Base-by-base conservation (phyloP, 2,329 filamentous ascomycete species). In the Apiospora malaysiana region DNA sequence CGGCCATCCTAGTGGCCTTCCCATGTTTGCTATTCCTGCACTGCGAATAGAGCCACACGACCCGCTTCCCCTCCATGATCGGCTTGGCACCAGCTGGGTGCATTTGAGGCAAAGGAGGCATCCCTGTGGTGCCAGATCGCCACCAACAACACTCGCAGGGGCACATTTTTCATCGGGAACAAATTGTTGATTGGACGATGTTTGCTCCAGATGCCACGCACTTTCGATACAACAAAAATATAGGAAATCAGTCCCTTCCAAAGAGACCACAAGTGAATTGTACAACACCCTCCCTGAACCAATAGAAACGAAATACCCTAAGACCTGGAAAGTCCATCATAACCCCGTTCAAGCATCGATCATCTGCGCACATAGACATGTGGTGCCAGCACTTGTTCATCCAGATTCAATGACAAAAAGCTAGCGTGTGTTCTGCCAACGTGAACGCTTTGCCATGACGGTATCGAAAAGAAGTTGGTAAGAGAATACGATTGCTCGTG, bases 401-500 rank as follows among this genome's bases (percentile, higher is more conserved):
- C 8, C 27, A 40, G n/a, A n/a, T 40, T 21, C 56, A n/a, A 40
- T 18, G 21, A 63, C 32, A 63, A n/a, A n/a, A n/a, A 63, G 32
- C 56, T 9, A 40, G 8, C 21, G 56, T 12, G 8, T n/a, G 7
- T n/a, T 63, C 32, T 37, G 51, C 51, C 51, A 37, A 37, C 9
- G 56, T 10, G 16, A 40, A 40, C 18, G 32, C 8, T 40, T n/a
- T 63, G 56, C 56, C 32, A 40, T 40, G 14, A 40, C 18, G 32
- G 56, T n/a, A 40, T 63, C 32, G 56, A 63, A 63, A 40, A 63
- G 56, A 63, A 63, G 56, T 40, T n/a, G 9, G 40, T 40, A 40
- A 21, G 21, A 40, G 21, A 9, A 12, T 40, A 63, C 56, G 56
- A 63, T 63, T 63, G 56, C 56, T 63, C 56, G 56, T 32, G 9